phyloP scores from a whole-genome alignment of 139 green algal genomes.

The Astrephomene gubernaculifera region DNA sequence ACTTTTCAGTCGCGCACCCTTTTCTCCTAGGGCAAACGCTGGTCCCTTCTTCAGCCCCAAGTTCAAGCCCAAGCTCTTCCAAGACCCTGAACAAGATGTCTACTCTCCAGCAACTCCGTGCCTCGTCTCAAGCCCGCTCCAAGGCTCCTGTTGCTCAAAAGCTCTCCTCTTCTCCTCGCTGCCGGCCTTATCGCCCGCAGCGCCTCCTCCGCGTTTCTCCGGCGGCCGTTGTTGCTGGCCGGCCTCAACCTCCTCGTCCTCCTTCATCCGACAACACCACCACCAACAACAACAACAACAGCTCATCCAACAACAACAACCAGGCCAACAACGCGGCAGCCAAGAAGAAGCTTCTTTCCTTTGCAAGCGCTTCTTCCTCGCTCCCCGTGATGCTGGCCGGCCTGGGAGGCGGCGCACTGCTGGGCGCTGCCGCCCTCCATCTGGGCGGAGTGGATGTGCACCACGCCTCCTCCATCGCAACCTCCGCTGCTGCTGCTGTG shows the following conservation, averaged over 20 bases:
- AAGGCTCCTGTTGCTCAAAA: neutral
- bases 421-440: conserved; percentile 6
- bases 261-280: conserved; percentile 19
- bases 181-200: neutral
- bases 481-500: neutral
- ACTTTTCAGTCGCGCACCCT: too few species aligned
- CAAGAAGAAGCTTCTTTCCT: neutral
- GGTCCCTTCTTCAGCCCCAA: too few species aligned
- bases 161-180: neutral
- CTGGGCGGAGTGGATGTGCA: neutral
- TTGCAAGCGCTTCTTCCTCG: neutral
- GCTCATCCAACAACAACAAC: neutral
- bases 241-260: neutral
- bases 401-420: neutral
- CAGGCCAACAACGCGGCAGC: neutral
- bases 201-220: neutral
- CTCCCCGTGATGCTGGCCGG: neutral
- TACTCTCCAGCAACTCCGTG: neutral
- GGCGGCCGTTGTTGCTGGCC: neutral
- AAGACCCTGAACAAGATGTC: neutral
- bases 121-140: neutral
- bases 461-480: neutral
- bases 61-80: too few species aligned
- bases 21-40: too few species aligned
- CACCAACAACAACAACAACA: neutral